phyloP scores from a whole-genome alignment of 1,284 basidiomycete genomes.

The Lentinus polychrous region DNA sequence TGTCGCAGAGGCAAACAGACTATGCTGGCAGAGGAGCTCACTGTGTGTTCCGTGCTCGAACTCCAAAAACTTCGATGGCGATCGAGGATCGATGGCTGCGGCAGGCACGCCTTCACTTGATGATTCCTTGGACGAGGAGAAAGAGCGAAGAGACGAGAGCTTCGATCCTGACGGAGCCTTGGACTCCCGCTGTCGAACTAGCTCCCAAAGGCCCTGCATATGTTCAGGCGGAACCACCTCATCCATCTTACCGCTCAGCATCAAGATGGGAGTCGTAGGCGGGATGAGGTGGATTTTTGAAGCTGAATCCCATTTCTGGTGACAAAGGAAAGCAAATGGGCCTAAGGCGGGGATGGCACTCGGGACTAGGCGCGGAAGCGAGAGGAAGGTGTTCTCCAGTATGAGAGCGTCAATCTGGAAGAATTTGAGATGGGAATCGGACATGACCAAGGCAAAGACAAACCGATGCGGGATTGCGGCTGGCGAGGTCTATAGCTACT shows the following conservation, averaged over 20 bases:
- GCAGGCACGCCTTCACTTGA: constrained; percentile 6
- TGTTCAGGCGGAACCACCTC: constrained; percentile 83
- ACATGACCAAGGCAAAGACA: constrained; percentile 10
- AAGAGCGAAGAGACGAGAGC: neutral
- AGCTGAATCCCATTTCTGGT: constrained; percentile 87
- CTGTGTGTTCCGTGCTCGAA: constrained; percentile 25
- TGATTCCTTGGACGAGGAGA: constrained; percentile 2
- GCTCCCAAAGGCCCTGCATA: constrained; percentile 74
- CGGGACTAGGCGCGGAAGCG: constrained; percentile 76
- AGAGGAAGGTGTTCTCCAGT: constrained; percentile 90
- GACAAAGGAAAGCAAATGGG: constrained; percentile 77
- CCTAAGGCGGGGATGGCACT: constrained; percentile 74
- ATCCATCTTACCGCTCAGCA: constrained; percentile 78
- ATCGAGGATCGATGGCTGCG: constrained; percentile 10
- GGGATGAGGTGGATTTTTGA: constrained; percentile 68
- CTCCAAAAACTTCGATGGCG: constrained; percentile 20
- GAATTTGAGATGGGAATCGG: neutral
- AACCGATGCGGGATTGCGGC: constrained; percentile 69
- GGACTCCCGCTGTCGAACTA: constrained; percentile 40
- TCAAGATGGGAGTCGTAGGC: constrained; percentile 70
- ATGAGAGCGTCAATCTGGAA: constrained; percentile 69
- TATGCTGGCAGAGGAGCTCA: constrained; percentile 13
- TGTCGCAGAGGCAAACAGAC: neutral
- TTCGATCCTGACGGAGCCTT: neutral
- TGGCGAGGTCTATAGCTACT: constrained; percentile 84